Conservation (phyloP, 1,284 basidiomycete species). For the Cutaneotrichosporon curvatum region DNA sequence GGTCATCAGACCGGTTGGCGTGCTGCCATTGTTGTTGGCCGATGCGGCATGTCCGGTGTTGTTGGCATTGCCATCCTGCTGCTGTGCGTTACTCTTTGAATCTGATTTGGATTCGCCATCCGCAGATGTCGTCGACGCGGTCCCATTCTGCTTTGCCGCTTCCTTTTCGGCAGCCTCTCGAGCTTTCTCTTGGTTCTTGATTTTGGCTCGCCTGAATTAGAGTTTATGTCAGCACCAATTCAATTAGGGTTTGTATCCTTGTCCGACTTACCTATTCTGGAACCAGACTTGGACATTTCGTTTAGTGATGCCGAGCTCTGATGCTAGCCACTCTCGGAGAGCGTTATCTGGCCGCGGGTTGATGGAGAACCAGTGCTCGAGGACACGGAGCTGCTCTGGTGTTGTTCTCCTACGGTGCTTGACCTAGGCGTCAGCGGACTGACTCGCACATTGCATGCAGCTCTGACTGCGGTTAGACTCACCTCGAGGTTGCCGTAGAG, state of each 20-base stretch:
- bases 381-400: slow-evolving; percentile 69
- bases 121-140: neutral
- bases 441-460: too few species aligned
- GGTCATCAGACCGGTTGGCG: neutral
- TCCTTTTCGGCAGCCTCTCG: slow-evolving; percentile 24
- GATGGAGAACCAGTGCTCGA: slow-evolving; percentile 74
- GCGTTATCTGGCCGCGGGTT: slow-evolving; percentile 84
- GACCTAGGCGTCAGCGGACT: slow-evolving; percentile 51
- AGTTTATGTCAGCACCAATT: neutral
- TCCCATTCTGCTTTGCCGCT: slow-evolving; percentile 17
- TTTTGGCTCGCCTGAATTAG: slow-evolving; percentile 64
- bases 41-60: too few species aligned
- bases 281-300: slow-evolving; percentile 94
- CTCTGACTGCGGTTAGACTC: slow-evolving; percentile 1
- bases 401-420: slow-evolving; percentile 83
- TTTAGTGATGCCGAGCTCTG: slow-evolving; percentile 79
- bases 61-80: too few species aligned
- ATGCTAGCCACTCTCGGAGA: slow-evolving; percentile 67
- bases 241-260: too few species aligned
- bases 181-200: slow-evolving; percentile 55
- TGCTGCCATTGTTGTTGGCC: neutral
- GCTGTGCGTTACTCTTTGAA: neutral
- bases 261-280: slow-evolving; percentile 66
- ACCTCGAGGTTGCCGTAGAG: slow-evolving; percentile 26
- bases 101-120: neutral